These are phyloP conservation scores for Bryum argenteum DNA, from an alignment of 225 moss, liverwort and hornwort genomes.

Conservation along the genomic window DNA sequence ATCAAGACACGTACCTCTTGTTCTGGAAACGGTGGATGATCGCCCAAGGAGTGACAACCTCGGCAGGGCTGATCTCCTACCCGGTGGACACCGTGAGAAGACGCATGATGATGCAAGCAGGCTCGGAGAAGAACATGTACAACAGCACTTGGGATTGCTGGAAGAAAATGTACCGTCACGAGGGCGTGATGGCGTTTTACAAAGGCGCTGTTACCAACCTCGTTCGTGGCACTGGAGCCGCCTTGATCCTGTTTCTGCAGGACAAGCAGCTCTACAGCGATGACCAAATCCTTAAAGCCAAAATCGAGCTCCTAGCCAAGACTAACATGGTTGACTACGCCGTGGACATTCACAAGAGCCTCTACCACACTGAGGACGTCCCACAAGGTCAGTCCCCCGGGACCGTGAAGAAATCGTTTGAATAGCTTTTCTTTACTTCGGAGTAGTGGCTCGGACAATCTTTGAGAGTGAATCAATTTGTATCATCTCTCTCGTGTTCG, in stretches of 20 bases:
- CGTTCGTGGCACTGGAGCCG: conserved; percentile 93
- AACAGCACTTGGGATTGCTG: conserved; percentile 83
- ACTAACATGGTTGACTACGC: conserved; percentile 99
- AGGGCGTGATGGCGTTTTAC: conserved; percentile 77
- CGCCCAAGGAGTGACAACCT: conserved; percentile 82
- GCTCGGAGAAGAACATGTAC: conserved; percentile 80
- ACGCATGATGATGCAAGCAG: conserved; percentile 99
- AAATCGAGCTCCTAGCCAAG: conserved; percentile 95
- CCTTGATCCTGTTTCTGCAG: conserved; percentile 94
- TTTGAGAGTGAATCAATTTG: not conserved
- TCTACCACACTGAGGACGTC: conserved; percentile 95
- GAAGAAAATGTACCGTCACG: conserved; percentile 76
- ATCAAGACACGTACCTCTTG: conserved; percentile 59
- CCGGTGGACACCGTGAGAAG: conserved; percentile 88
- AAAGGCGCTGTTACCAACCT: conserved; percentile 90
- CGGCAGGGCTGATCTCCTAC: conserved; percentile 88
- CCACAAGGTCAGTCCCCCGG: conserved; percentile 70
- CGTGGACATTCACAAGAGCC: conserved; percentile 97
- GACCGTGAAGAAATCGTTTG: too few relatives aligned
- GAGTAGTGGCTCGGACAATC: not conserved
- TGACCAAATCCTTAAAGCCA: conserved; percentile 94
- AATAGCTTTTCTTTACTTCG: too few relatives aligned
- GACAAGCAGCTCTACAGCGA: conserved; percentile 96
- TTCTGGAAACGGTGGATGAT: conserved; percentile 90
- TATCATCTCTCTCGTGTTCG: not conserved